Percentiles rank a stretch among this genome's conserved stretches.
phyloP scores from a whole-genome alignment of 1,284 basidiomycete genomes.

The Anthracocystis walkeri region DNA sequence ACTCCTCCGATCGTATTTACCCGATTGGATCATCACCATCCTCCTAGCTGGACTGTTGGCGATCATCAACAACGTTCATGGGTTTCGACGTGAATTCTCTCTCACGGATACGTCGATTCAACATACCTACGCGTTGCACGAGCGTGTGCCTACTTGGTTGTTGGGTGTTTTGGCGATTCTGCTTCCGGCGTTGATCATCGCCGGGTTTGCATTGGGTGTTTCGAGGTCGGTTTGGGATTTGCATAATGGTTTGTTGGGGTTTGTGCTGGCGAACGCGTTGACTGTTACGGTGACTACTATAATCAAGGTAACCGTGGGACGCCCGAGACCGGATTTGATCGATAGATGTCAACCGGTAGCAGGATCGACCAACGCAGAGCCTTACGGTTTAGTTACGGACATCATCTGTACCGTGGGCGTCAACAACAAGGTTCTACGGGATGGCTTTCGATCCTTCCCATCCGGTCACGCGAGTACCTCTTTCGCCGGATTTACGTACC shows the following conservation, averaged over 20 bases:
- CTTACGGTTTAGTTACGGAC: slow-evolving; percentile 79
- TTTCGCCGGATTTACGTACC: slow-evolving; percentile 90
- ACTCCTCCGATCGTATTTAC: slow-evolving; percentile 41
- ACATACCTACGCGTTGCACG: slow-evolving; percentile 80
- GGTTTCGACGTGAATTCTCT: slow-evolving; percentile 77
- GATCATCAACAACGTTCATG: slow-evolving; percentile 78
- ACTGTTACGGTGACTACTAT: slow-evolving; percentile 86
- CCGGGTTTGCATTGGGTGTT: slow-evolving; percentile 78
- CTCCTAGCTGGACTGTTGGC: slow-evolving; percentile 74
- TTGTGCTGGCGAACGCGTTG: slow-evolving; percentile 79
- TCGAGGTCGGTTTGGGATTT: slow-evolving; percentile 87
- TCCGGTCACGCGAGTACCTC: slow-evolving; percentile 93
- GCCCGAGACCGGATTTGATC: slow-evolving; percentile 76
- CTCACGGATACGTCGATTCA: slow-evolving; percentile 74
- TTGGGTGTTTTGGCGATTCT: slow-evolving; percentile 55
- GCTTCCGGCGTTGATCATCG: slow-evolving; percentile 73
- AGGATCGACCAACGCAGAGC: slow-evolving; percentile 75
- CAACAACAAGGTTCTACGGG: slow-evolving; percentile 29
- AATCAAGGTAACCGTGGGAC: slow-evolving; percentile 82
- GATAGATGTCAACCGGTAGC: slow-evolving; percentile 81
- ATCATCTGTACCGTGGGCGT: slow-evolving; percentile 79
- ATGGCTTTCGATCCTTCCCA: slow-evolving; percentile 91
- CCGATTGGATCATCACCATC: slow-evolving; percentile 65
- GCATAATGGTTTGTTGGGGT: slow-evolving; percentile 82
- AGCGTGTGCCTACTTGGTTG: slow-evolving; percentile 81